These are phyloP conservation scores for Colletotrichum tropicale DNA, from an alignment of 2,329 filamentous ascomycete species.

Conservation along the genomic window DNA sequence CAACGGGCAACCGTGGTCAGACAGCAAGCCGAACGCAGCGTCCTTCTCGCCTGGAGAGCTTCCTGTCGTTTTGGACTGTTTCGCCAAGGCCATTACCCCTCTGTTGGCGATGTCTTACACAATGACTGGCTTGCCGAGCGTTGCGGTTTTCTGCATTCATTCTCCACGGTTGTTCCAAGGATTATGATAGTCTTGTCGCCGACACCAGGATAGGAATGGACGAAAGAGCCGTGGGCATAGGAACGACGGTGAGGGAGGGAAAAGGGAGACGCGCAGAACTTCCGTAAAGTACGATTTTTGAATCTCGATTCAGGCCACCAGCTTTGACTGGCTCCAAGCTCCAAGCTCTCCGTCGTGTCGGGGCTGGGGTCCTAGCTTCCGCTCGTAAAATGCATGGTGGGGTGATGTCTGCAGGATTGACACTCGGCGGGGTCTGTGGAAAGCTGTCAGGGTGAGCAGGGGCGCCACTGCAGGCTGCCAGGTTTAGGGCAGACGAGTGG, in stretches of 20 bases:
- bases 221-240: background rate
- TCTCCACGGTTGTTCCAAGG: background rate
- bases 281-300: background rate
- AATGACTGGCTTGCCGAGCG: background rate
- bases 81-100: background rate
- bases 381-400: background rate
- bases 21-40: background rate
- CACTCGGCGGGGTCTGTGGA: constrained; percentile 3
- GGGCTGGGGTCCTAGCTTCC: constrained; percentile 15
- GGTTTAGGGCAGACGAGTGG: background rate
- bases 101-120: background rate
- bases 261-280: background rate
- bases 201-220: background rate
- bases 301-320: background rate
- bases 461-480: background rate
- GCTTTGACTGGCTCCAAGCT: background rate
- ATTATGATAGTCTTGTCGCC: background rate
- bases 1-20: background rate
- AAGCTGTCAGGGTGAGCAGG: background rate
- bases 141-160: background rate
- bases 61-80: background rate
- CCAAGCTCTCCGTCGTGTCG: background rate
- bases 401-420: constrained; percentile 21
- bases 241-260: background rate
- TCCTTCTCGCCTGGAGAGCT: background rate